Evolutionary conservation across 495 filamentous ascomycete species (phyloP).

Genomic region (Terfezia boudieri): DNA sequence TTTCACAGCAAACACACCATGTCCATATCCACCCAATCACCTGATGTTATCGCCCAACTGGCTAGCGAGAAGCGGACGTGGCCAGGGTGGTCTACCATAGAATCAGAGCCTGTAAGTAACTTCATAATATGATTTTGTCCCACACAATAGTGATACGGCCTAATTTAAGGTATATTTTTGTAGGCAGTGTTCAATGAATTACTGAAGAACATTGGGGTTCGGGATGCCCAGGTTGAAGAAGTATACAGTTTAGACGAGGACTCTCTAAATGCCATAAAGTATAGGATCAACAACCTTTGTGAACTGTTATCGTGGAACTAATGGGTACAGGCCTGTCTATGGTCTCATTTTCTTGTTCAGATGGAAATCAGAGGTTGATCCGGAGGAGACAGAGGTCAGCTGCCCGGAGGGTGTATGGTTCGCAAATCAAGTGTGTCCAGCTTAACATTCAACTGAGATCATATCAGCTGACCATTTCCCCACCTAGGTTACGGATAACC

Average conservation of each 20-base stretch:
- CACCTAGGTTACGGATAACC: slow-evolving; percentile 51
- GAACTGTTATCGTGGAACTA: neutral
- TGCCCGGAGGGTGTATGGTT: slow-evolving; percentile 70
- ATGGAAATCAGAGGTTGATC: slow-evolving; percentile 30
- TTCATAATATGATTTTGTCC: neutral
- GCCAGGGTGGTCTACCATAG: slow-evolving; percentile 71
- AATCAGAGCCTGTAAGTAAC: slow-evolving; percentile 61
- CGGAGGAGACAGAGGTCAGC: slow-evolving; percentile 14
- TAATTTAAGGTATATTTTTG: neutral
- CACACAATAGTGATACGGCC: too few species aligned
- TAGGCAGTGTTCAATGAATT: slow-evolving; percentile 71
- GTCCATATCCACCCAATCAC: too few species aligned
- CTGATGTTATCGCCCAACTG: neutral
- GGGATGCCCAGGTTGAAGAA: slow-evolving; percentile 53
- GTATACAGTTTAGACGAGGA: slow-evolving; percentile 52
- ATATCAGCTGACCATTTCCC: neutral
- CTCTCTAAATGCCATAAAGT: slow-evolving; percentile 42
- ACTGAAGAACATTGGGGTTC: slow-evolving; percentile 52
- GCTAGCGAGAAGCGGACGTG: slow-evolving; percentile 19
- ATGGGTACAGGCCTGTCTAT: slow-evolving; percentile 36
- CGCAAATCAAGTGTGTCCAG: slow-evolving; percentile 52
- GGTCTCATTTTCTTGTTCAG: slow-evolving; percentile 67
- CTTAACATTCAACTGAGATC: neutral
- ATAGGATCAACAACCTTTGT: slow-evolving; percentile 8
- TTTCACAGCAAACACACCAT: too few species aligned